Evolutionary conservation across 2,329 filamentous ascomycete genomes (phyloP).

Genomic region (Botryosphaeria agaves): DNA sequence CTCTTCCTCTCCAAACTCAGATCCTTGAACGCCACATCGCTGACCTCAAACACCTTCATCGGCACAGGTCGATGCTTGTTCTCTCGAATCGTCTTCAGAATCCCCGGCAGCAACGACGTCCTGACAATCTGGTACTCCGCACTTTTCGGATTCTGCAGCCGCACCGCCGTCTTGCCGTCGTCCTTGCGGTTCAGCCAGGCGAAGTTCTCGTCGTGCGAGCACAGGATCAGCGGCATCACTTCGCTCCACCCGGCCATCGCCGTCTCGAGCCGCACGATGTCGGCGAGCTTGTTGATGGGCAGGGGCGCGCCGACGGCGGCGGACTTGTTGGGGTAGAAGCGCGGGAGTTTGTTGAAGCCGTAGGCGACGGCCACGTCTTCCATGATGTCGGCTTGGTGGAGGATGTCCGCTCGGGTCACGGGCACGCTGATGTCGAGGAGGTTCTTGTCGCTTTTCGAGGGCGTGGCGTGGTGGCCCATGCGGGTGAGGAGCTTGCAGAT

Average conservation of each 20-base stretch:
- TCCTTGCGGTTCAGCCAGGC: slow-evolving; percentile 83
- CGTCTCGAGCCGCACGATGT: slow-evolving; percentile 76
- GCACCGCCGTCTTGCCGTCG: slow-evolving; percentile 66
- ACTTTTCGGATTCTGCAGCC: slow-evolving; percentile 83
- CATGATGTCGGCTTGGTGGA: slow-evolving; percentile 97
- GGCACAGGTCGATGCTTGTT: slow-evolving; percentile 81
- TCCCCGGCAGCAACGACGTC: slow-evolving; percentile 67
- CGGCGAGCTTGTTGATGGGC: slow-evolving; percentile 82
- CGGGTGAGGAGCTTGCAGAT: slow-evolving; percentile 69
- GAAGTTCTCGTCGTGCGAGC: slow-evolving; percentile 97
- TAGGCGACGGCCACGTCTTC: slow-evolving; percentile 95
- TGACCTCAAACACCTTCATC: slow-evolving; percentile 83
- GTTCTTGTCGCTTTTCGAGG: slow-evolving; percentile 50
- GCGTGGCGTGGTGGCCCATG: slow-evolving; percentile 75
- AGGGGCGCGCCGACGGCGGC: slow-evolving; percentile 76
- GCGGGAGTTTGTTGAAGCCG: slow-evolving; percentile 90
- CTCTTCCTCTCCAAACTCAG: slow-evolving; percentile 63
- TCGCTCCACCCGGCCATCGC: slow-evolving; percentile 94
- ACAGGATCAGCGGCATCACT: slow-evolving; percentile 89
- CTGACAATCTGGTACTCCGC: slow-evolving; percentile 86
- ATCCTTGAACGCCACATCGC: slow-evolving; percentile 87
- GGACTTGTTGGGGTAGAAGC: slow-evolving; percentile 70
- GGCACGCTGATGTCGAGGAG: slow-evolving; percentile 64
- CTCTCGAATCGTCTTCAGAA: slow-evolving; percentile 85
- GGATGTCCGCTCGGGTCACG: slow-evolving; percentile 78